These are phyloP conservation scores for Aegilops longissima DNA, from an alignment of 176 grass and related monocot species.

Conservation along the genomic window DNA sequence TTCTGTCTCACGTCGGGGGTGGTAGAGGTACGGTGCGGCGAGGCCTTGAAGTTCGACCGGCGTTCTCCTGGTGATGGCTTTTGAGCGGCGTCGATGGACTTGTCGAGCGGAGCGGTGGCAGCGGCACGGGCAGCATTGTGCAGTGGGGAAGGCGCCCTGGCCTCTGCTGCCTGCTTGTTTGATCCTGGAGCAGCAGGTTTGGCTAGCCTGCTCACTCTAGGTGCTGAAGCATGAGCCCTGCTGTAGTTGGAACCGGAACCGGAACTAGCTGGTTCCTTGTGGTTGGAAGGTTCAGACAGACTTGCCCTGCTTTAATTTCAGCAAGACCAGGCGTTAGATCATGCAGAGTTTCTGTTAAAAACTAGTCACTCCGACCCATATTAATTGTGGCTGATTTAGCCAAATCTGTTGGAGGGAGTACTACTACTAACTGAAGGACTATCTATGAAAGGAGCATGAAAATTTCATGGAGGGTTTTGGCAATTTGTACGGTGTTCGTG, in stretches of 20 bases:
- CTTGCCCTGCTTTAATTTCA: conserved; percentile 24
- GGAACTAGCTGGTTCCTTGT: conserved; percentile 17
- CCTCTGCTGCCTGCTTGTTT: conserved; percentile 37
- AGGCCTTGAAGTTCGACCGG: conserved; percentile 43
- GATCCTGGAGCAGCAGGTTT: conserved; percentile 31
- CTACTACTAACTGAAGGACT: neutral
- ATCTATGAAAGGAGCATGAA: neutral
- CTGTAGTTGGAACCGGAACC: neutral
- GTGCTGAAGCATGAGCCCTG: conserved; percentile 33
- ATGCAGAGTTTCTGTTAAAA: neutral
- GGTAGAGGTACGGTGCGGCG: conserved; percentile 8
- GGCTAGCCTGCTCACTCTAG: conserved; percentile 48
- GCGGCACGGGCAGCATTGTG: conserved; percentile 18
- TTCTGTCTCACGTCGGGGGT: conserved; percentile 11
- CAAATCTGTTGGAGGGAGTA: too few species aligned
- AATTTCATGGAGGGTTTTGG: neutral
- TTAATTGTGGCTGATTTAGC: too few species aligned
- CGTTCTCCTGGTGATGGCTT: conserved; percentile 46
- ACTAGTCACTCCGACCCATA: neutral
- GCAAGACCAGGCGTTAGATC: neutral
- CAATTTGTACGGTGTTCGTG: neutral
- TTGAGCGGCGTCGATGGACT: conserved; percentile 34
- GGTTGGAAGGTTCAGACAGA: conserved; percentile 40
- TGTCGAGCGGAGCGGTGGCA: conserved; percentile 7
- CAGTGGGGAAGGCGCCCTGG: conserved; percentile 34